phyloP scores from a whole-genome alignment of 345 rosid genomes.

The Geranium brycei region DNA sequence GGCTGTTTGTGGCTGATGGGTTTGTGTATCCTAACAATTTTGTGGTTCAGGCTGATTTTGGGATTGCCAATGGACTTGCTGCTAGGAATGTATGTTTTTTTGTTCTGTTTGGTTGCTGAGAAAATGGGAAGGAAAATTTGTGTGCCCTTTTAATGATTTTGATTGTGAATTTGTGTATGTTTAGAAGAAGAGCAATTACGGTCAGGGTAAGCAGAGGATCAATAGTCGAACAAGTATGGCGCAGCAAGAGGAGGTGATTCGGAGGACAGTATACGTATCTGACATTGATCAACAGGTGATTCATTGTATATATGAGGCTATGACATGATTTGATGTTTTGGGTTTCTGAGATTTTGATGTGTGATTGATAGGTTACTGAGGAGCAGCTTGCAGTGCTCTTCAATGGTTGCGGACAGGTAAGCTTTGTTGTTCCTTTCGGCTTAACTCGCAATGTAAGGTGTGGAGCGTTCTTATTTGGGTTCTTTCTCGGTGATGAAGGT shows the following conservation, averaged over 20 bases:
- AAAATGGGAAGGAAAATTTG: too few species aligned
- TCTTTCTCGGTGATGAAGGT: slow-evolving; percentile 20
- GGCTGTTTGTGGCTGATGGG: slow-evolving; percentile 30
- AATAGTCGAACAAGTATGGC: slow-evolving; percentile 74
- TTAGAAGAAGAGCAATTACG: slow-evolving; percentile 57
- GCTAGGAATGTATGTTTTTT: slow-evolving; percentile 48
- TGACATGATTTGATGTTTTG: not conserved
- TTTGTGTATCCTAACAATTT: slow-evolving; percentile 51
- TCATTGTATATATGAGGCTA: too few species aligned
- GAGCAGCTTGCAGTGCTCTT: slow-evolving; percentile 89
- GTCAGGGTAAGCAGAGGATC: slow-evolving; percentile 65
- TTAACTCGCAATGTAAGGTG: not conserved
- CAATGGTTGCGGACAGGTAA: slow-evolving; percentile 65
- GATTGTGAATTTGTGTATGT: slow-evolving; percentile 2
- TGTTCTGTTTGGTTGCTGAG: not conserved
- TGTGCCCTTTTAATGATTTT: not conserved
- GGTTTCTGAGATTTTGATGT: slow-evolving; percentile 1
- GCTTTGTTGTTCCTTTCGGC: slow-evolving; percentile 5
- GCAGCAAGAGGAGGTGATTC: slow-evolving; percentile 77
- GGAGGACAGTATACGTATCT: slow-evolving; percentile 73
- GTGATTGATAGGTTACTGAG: slow-evolving; percentile 54
- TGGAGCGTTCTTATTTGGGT: too few species aligned
- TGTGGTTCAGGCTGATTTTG: slow-evolving; percentile 30
- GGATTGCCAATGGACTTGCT: slow-evolving; percentile 37
- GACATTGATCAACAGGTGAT: slow-evolving; percentile 71